Evolutionary conservation across 2,329 filamentous ascomycete species (phyloP).

Genomic region (Fusarium ramigenum): DNA sequence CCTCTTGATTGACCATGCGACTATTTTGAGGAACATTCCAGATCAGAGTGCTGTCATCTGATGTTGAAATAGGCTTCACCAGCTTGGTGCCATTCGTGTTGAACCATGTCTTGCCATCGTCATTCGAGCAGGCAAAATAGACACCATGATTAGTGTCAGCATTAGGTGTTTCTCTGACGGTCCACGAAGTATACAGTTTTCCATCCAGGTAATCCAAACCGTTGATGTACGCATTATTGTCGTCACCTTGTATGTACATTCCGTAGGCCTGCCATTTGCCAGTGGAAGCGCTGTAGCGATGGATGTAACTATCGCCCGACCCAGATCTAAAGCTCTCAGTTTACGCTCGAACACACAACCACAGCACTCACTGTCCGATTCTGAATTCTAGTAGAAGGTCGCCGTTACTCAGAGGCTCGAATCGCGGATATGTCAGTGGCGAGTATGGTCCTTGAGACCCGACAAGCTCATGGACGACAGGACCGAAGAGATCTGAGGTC

Average conservation of each 20-base stretch:
- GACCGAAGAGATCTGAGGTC: conserved; percentile 17
- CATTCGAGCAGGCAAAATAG: conserved; percentile 30
- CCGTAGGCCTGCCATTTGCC: conserved; percentile 24
- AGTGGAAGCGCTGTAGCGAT: conserved; percentile 31
- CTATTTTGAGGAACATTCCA: conserved; percentile 29
- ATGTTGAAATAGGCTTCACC: conserved; percentile 11
- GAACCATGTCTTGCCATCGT: conserved; percentile 29
- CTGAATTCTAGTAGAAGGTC: conserved; percentile 24
- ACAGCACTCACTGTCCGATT: conserved; percentile 20
- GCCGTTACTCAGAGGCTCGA: conserved; percentile 12
- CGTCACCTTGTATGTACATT: conserved; percentile 26
- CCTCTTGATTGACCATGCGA: conserved; percentile 32
- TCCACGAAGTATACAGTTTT: conserved; percentile 31
- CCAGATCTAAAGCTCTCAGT: conserved; percentile 3
- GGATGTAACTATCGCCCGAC: conserved; percentile 28
- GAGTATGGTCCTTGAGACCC: conserved; percentile 22
- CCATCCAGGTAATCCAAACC: conserved; percentile 17
- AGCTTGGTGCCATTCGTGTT: conserved; percentile 17
- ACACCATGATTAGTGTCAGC: conserved; percentile 32
- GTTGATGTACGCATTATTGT: conserved; percentile 34
- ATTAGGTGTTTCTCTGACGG: conserved; percentile 23
- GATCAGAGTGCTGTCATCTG: conserved; percentile 11
- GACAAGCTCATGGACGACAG: conserved; percentile 11
- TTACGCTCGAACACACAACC: rapidly evolving
- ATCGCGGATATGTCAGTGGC: conserved; percentile 24